Conservation (phyloP, 1,284 basidiomycete species). For the Ceratobasidium sp. region DNA sequence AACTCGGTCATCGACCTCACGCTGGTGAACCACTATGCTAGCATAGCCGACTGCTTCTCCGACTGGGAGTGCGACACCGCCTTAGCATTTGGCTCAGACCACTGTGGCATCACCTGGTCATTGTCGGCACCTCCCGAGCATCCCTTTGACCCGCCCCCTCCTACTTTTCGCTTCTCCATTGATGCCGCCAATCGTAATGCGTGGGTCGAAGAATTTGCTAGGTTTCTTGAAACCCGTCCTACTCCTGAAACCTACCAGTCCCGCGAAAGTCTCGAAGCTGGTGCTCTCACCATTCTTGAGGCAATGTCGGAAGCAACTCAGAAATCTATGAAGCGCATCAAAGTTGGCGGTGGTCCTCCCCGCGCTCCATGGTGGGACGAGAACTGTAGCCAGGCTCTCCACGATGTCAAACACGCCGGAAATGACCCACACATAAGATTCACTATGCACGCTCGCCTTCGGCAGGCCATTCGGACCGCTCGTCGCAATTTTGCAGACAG, state of each 20-base stretch:
- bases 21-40: neutral
- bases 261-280: neutral
- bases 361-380: conserved; percentile 18
- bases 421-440: no score
- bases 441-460: neutral
- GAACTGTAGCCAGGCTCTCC: neutral
- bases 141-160: neutral
- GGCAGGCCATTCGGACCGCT: neutral
- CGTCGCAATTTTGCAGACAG: neutral
- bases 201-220: neutral
- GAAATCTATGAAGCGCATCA: neutral
- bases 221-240: neutral
- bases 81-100: neutral
- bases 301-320: neutral
- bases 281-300: neutral
- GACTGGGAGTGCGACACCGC: neutral
- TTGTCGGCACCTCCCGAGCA: neutral
- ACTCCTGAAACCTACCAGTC: neutral
- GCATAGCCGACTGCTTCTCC: no score
- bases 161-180: neutral
- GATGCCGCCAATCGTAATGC: neutral
- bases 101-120: neutral
- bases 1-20: conserved; percentile 24
- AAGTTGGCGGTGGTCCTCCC: neutral
- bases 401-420: no score